Evolutionary conservation across 2,329 filamentous ascomycete genomes (phyloP).

Genomic region (Akanthomyces lecanii): DNA sequence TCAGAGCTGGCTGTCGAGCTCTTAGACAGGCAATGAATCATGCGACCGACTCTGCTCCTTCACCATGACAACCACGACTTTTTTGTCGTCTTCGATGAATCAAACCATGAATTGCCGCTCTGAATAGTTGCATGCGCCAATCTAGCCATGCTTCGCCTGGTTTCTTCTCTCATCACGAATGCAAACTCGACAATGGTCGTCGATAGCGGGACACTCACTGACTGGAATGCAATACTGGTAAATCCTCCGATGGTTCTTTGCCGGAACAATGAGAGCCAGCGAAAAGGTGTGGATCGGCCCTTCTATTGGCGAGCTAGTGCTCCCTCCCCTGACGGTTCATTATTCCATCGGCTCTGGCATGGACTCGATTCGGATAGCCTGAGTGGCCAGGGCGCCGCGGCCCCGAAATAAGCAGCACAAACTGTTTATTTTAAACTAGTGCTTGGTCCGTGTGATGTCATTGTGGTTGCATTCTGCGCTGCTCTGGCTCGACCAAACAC

Average conservation of each 20-base stretch:
- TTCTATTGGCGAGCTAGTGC: neutral
- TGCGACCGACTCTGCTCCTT: neutral
- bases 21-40: neutral
- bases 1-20: neutral
- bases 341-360: neutral
- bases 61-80: neutral
- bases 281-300: conserved; percentile 2
- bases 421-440: neutral
- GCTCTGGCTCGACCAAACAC: neutral
- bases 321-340: neutral
- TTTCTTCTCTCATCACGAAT: neutral
- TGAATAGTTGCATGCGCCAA: too few species aligned
- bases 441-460: conserved; percentile 11
- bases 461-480: conserved; percentile 1
- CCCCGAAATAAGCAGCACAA: neutral
- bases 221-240: conserved; percentile 6
- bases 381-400: neutral
- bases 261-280: neutral
- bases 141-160: neutral
- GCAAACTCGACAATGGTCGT: neutral
- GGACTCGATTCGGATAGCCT: neutral
- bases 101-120: neutral
- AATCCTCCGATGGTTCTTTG: neutral
- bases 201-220: neutral
- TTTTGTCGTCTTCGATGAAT: neutral